Conservation (phyloP, 768 basidiomycete genomes). For the Lactarius hatsudake region DNA sequence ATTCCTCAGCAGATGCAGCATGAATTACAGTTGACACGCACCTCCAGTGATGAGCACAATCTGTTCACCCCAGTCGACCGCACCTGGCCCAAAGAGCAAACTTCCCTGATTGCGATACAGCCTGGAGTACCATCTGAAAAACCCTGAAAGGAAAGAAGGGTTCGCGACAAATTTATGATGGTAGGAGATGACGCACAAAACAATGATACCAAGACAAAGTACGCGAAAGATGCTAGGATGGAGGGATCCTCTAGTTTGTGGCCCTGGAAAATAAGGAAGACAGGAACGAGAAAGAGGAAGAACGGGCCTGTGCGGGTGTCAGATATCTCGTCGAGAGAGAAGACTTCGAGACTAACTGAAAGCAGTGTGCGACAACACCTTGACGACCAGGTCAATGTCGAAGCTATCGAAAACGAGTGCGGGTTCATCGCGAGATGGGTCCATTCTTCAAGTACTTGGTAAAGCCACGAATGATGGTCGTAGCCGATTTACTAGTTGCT, state of each 20-base stretch:
- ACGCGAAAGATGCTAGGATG: slow-evolving; percentile 52
- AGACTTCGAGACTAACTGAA: slow-evolving; percentile 58
- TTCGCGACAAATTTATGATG: slow-evolving; percentile 15
- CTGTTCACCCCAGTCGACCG: slow-evolving; percentile 83
- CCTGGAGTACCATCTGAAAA: slow-evolving; percentile 64
- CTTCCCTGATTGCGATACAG: slow-evolving; percentile 74
- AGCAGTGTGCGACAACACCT: slow-evolving; percentile 71
- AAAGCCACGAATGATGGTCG: not conserved
- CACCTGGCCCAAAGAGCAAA: slow-evolving; percentile 55
- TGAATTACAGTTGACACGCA: slow-evolving; percentile 34
- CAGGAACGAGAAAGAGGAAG: slow-evolving; percentile 76
- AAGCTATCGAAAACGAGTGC: slow-evolving; percentile 61
- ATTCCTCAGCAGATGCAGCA: not conserved
- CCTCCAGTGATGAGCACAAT: slow-evolving; percentile 91
- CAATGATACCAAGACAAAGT: slow-evolving; percentile 54
- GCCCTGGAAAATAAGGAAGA: slow-evolving; percentile 76
- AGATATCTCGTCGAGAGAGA: not conserved
- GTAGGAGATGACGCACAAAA: slow-evolving; percentile 56
- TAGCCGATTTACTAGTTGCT: not conserved
- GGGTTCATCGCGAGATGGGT: slow-evolving; percentile 14
- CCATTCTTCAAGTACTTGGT: slow-evolving; percentile 7
- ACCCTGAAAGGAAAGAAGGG: slow-evolving; percentile 39
- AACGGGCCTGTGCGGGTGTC: slow-evolving; percentile 60
- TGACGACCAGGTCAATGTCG: slow-evolving; percentile 75
- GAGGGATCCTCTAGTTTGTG: slow-evolving; percentile 46